These are phyloP conservation scores for Hirsutella thompsonii DNA, from an alignment of 2,329 filamentous ascomycete species.

Conservation along the genomic window DNA sequence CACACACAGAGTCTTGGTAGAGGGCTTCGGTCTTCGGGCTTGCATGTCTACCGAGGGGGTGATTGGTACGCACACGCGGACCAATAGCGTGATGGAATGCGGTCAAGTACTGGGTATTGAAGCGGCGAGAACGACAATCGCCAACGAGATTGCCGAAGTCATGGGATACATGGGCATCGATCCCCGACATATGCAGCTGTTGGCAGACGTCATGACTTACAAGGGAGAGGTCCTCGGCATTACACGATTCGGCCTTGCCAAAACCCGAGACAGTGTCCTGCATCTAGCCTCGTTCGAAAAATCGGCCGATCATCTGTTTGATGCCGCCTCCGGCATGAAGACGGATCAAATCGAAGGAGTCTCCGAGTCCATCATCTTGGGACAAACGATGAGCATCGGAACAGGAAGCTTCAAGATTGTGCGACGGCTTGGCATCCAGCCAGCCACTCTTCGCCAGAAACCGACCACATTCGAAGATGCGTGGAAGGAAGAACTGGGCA, in stretches of 20 bases:
- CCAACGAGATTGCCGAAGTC: conserved; percentile 73
- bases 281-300: conserved; percentile 96
- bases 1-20: conserved; percentile 68
- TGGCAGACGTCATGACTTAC: conserved; percentile 98
- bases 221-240: conserved; percentile 96
- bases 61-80: conserved; percentile 57
- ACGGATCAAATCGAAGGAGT: conserved; percentile 87
- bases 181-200: conserved; percentile 91
- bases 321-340: conserved; percentile 86
- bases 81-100: conserved; percentile 87
- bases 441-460: conserved; percentile 42
- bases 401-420: conserved; percentile 90
- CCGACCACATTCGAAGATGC: conserved; percentile 61
- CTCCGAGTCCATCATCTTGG: conserved; percentile 95
- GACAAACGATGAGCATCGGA: conserved; percentile 82
- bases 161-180: conserved; percentile 96
- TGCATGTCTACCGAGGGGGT: conserved; percentile 95
- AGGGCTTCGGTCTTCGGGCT: conserved; percentile 79
- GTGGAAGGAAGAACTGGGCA: conserved; percentile 27
- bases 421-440: conserved; percentile 55
- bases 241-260: conserved; percentile 87
- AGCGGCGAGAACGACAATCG: conserved; percentile 80
- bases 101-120: conserved; percentile 85
- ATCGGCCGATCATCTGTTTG: conserved; percentile 93
- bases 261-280: conserved; percentile 89